Conservation (phyloP, 768 basidiomycete genomes). For the Amanita jacksonii region DNA sequence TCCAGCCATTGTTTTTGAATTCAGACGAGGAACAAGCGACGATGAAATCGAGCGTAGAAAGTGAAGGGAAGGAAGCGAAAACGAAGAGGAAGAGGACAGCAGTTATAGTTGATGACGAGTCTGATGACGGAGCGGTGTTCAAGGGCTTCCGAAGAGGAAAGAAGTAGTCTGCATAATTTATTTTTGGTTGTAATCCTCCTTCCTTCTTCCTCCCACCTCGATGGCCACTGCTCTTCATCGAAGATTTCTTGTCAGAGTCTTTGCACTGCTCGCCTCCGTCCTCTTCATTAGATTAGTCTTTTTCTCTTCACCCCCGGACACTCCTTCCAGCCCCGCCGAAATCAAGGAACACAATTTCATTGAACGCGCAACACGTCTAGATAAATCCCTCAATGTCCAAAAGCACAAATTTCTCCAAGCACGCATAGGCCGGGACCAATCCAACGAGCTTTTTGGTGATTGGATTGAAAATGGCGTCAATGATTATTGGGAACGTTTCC, state of each 20-base stretch:
- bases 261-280: conserved; percentile 23
- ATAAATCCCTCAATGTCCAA: conserved; percentile 82
- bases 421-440: conserved; percentile 79
- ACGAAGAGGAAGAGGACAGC: conserved; percentile 23
- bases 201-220: conserved; percentile 5
- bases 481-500: conserved; percentile 91
- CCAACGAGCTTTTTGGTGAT: conserved; percentile 69
- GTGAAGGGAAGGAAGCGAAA: conserved; percentile 12
- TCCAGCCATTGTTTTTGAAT: conserved; percentile 38
- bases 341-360: conserved; percentile 44
- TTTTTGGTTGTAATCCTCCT: neutral
- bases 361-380: conserved; percentile 46
- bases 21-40: conserved; percentile 34
- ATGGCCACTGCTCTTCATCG: conserved; percentile 40
- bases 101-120: conserved; percentile 52
- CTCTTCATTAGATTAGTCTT: conserved; percentile 31
- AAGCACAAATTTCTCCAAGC: conserved; percentile 83
- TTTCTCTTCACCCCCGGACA: conserved; percentile 22
- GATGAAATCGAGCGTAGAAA: conserved; percentile 18
- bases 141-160: conserved; percentile 45
- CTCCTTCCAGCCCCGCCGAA: conserved; percentile 24
- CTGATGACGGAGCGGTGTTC: conserved; percentile 65
- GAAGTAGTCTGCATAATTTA: conserved; percentile 14
- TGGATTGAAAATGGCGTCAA: conserved; percentile 66
- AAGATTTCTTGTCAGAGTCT: conserved; percentile 34